Conservation (phyloP, 148 eudicot genomes). For the Tetragonia tetragonoides region DNA sequence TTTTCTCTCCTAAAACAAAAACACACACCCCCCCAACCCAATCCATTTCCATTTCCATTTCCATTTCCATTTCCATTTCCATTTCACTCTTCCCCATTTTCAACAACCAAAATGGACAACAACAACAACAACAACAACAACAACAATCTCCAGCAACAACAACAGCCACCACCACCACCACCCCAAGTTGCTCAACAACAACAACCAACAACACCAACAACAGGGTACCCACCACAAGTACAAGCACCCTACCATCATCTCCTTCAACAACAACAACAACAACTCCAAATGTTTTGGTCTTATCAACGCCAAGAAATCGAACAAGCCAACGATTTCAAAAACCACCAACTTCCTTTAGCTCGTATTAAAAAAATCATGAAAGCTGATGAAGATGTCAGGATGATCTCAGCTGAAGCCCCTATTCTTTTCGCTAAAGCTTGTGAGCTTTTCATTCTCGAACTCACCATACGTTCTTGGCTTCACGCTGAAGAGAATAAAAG, state of each 20-base stretch:
- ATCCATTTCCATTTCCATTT: neutral
- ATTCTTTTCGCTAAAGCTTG: constrained; percentile 85
- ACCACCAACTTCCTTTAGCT: constrained; percentile 80
- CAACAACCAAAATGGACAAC: neutral
- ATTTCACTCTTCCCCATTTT: too few relatives aligned
- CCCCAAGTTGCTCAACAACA: constrained; percentile 26
- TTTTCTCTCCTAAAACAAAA: constrained; percentile 10
- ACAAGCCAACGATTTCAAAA: constrained; percentile 66
- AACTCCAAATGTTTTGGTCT: constrained; percentile 81
- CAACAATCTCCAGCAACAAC: neutral
- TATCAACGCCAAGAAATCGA: constrained; percentile 83
- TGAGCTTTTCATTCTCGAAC: constrained; percentile 81
- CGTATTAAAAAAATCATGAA: constrained; percentile 93
- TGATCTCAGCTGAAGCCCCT: constrained; percentile 90
- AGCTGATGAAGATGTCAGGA: constrained; percentile 87
- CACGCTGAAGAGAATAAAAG: constrained; percentile 91
- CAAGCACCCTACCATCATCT: constrained; percentile 57
- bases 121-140: constrained; percentile 5
- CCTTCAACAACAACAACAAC: constrained; percentile 76
- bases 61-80: neutral
- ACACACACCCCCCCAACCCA: neutral
- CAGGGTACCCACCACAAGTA: constrained; percentile 36
- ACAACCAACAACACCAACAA: constrained; percentile 13
- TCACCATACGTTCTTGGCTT: constrained; percentile 76
- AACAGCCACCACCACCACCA: constrained; percentile 29